These are phyloP conservation scores for Shiraia bambusicola DNA, from an alignment of 2,329 filamentous ascomycete genomes.

Conservation along the genomic window DNA sequence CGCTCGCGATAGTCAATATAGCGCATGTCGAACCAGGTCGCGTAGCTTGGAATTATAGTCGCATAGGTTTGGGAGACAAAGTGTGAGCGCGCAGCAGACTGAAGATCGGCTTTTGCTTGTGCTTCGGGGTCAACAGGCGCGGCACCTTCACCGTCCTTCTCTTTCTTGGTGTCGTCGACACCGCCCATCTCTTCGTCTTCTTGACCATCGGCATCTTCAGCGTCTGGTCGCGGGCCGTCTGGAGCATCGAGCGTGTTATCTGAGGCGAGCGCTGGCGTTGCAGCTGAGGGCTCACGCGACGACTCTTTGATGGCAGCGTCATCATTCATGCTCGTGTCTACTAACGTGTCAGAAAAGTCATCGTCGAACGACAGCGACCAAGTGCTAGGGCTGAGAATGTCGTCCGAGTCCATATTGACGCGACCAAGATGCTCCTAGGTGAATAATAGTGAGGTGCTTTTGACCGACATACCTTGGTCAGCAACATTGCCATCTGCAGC, in stretches of 20 bases:
- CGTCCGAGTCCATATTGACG: slow-evolving; percentile 8
- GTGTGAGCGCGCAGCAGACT: slow-evolving; percentile 86
- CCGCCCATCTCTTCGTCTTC: slow-evolving; percentile 71
- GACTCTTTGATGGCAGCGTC: slow-evolving; percentile 46
- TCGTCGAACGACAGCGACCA: background rate
- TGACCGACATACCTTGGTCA: slow-evolving; percentile 36
- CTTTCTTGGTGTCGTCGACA: slow-evolving; percentile 42
- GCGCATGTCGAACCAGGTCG: slow-evolving; percentile 99
- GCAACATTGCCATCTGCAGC: slow-evolving; percentile 25
- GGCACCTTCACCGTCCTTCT: slow-evolving; percentile 36
- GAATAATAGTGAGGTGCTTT: background rate
- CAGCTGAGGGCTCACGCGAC: slow-evolving; percentile 57
- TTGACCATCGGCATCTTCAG: slow-evolving; percentile 59
- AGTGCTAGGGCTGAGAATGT: background rate
- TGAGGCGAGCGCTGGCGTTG: slow-evolving; percentile 56
- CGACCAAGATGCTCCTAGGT: background rate
- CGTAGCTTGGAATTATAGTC: slow-evolving; percentile 96
- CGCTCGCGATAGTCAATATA: slow-evolving; percentile 86
- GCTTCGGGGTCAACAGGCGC: slow-evolving; percentile 49
- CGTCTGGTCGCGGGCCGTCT: slow-evolving; percentile 58
- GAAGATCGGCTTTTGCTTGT: slow-evolving; percentile 76
- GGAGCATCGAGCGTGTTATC: slow-evolving; percentile 72
- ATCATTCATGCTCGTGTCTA: slow-evolving; percentile 62
- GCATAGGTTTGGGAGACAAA: slow-evolving; percentile 91
- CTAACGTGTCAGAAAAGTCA: slow-evolving; percentile 1